Base-by-base conservation (phyloP, 805 yeast genomes). In the Candida cerambycidarum region DNA sequence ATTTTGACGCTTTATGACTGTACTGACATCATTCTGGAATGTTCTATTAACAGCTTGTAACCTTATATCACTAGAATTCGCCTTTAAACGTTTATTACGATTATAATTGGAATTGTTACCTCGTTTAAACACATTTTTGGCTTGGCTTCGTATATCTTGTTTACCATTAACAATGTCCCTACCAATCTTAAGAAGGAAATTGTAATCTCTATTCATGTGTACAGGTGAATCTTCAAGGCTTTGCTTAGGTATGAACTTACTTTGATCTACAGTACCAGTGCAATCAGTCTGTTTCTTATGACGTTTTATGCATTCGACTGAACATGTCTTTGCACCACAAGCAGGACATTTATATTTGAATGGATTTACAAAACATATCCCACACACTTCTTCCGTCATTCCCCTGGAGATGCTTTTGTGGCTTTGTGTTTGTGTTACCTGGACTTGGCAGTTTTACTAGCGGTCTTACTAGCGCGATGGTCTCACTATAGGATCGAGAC, bases 281-380 rank as follows among this genome's bases (percentile, higher is more conserved):
- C 97, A 90, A 15, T 71, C 69, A 7, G 76, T 64, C 39, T 76
- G 75, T 4, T 50, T 53, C 60, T 89, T 89, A 56, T 90, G 97
- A 16, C 71, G 57, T 46, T 77, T 79, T 19, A 85, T 86, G 65
- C 97, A 90, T 7, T 54, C 71, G 5, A 86, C 57, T 0, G 85
- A 79, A 58, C 97, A 90, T 0, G 92, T 84, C 43, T 65, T 71
- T 4, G 67, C 59, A 5, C 65, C 63, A 56, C 97, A 90, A 13
- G 83, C 82, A 0, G 97, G 97, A 59, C 97, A 90, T 11, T 74
- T 80, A 58, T 90, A 90, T 54, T 82, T 85, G 43, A 71, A 67
- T 10, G 48, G 48, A 29, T 60, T 57, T n/a, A 55, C 48, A 13
- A 62, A 65, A 45, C 76, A 70, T 30, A 70, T 58, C 12, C 61